phyloP scores from a whole-genome alignment of 495 filamentous ascomycete species.

The Hypomontagnella monticulosa region DNA sequence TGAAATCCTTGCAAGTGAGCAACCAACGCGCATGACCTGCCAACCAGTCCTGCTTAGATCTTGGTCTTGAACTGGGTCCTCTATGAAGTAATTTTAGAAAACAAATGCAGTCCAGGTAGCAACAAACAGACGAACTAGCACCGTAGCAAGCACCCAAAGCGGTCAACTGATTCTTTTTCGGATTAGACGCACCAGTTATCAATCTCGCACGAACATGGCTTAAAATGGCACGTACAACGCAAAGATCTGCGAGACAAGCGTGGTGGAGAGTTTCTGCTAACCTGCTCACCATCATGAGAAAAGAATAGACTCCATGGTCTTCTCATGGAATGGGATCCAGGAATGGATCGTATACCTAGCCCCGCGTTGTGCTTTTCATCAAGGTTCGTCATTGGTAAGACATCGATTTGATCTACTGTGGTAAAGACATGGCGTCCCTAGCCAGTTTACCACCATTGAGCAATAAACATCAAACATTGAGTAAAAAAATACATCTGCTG shows the following conservation, averaged over 20 bases:
- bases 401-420: constrained; percentile 15
- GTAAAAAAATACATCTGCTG: constrained; percentile 5
- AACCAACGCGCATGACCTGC: constrained; percentile 41
- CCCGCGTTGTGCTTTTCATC: constrained; percentile 35
- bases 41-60: constrained; percentile 33
- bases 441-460: constrained; percentile 28
- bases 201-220: constrained; percentile 30
- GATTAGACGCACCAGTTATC: constrained; percentile 26
- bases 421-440: constrained; percentile 34
- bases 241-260: constrained; percentile 31
- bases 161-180: constrained; percentile 31
- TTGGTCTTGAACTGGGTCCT: constrained; percentile 27
- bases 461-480: constrained; percentile 43
- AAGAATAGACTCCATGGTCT: constrained; percentile 2
- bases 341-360: constrained; percentile 35
- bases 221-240: constrained; percentile 26
- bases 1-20: constrained; percentile 31
- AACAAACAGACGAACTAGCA: constrained; percentile 33
- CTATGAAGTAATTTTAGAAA: constrained; percentile 41
- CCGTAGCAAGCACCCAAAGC: constrained; percentile 35
- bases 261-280: constrained; percentile 22
- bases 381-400: constrained; percentile 31
- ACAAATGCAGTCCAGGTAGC: constrained; percentile 15
- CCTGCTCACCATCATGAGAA: constrained; percentile 9
- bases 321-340: constrained; percentile 37